Evolutionary conservation across 805 yeast species (phyloP), one percentile per base, ranked within the genome.

Genomic region (Candida railenensis): DNA sequence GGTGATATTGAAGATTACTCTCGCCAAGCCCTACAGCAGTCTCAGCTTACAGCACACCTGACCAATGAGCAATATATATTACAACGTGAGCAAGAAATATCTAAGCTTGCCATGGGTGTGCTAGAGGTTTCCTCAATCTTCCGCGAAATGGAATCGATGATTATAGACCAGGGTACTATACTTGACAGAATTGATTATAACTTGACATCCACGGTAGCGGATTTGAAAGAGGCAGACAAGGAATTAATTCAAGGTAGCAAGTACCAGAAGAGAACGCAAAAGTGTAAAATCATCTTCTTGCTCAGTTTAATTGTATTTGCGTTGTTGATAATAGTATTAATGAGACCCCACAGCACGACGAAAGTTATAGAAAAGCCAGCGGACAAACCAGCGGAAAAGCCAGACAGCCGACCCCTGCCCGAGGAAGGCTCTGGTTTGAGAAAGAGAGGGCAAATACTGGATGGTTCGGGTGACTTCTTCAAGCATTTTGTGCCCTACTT

Each of bases 151-250:
- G 97, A 95, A 58, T 81, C 83, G 34, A 74, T 94, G 76, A 88
- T 94, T 37, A 86, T 94, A 46, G 98, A 94, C 58, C 99, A 94
- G 66, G 99, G 99, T 1, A 89, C 97, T 0, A 77, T 94, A 38
- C 74, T 94, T 49, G 99, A 94, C 66, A 73, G 97, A 54, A 92
- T 94, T 47, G 99, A 92, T 65, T 94, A 92, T 63, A 94, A 94
- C 61, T 69, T 94, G 48, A 86, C 85, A 50, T 83, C 82, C 49
- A 85, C 96, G n/a, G 85, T 81, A 2, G 80, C 80, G 32, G 86
- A 89, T 53, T 78, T 92, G 48, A 81, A 83, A 57, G 77, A 75
- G 34, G 94, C 97, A 0, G 88, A 87, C 49, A 80, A 81, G 50
- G 94, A 94, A 66, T 70, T 94, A 50, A 72, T 76, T 8, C 76